Conservation (phyloP, 1,284 basidiomycete genomes). For the Ceratobasidium sp. region DNA sequence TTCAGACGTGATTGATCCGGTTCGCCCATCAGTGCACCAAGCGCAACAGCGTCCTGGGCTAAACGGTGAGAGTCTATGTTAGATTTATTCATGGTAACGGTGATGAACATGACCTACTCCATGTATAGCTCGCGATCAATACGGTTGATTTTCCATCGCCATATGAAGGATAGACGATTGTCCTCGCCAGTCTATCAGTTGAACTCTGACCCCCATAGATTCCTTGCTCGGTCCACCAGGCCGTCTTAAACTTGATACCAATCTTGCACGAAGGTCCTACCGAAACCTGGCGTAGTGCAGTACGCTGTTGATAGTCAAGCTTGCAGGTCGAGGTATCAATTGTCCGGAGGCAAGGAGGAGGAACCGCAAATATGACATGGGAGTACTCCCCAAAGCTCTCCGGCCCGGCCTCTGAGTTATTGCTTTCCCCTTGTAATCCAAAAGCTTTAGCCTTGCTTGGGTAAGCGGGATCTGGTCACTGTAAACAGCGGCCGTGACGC, state of each 20-base stretch:
- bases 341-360: conserved; percentile 45
- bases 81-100: no score
- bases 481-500: conserved; percentile 43
- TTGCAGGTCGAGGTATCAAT: conserved; percentile 45
- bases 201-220: conserved; percentile 7
- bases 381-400: conserved; percentile 41
- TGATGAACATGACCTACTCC: conserved; percentile 19
- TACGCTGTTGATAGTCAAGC: conserved; percentile 43
- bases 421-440: not conserved
- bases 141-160: not conserved
- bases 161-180: conserved; percentile 14
- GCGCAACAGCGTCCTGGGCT: conserved; percentile 5
- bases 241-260: conserved; percentile 50
- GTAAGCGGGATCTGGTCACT: conserved; percentile 43
- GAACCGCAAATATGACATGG: conserved; percentile 48
- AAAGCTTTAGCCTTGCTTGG: conserved; percentile 11
- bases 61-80: not conserved
- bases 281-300: conserved; percentile 45
- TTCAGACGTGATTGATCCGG: not conserved
- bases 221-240: conserved; percentile 49
- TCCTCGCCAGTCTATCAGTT: conserved; percentile 46
- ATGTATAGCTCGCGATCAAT: conserved; percentile 13
- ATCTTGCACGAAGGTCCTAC: conserved; percentile 48
- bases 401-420: conserved; percentile 29
- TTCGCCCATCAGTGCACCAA: conserved; percentile 12